These are phyloP conservation scores for Hanseniaspora clermontiae DNA, from an alignment of 805 yeast species.

Conservation along the genomic window DNA sequence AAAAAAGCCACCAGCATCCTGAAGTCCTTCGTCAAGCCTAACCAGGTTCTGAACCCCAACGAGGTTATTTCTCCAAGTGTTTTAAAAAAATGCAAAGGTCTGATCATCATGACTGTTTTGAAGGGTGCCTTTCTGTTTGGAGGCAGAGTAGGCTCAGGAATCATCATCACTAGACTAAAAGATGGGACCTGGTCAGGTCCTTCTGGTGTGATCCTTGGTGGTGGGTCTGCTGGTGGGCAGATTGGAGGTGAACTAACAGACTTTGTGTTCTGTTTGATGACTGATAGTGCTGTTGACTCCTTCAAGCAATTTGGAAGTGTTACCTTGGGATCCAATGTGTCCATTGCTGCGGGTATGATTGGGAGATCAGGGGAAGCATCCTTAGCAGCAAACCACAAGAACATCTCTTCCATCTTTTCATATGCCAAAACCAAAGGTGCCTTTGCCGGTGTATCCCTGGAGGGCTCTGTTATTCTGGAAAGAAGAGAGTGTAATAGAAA, in stretches of 20 bases:
- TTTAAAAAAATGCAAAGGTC: slow-evolving; percentile 78
- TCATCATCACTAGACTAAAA: slow-evolving; percentile 81
- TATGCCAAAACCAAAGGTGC: slow-evolving; percentile 94
- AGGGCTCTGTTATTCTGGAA: slow-evolving; percentile 92
- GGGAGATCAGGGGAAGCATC: slow-evolving; percentile 98
- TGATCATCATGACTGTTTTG: slow-evolving; percentile 83
- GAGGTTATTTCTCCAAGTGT: slow-evolving; percentile 81
- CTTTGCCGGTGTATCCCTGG: slow-evolving; percentile 93
- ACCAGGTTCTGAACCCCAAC: slow-evolving; percentile 82
- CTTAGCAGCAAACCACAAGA: slow-evolving; percentile 77
- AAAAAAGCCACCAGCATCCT: slow-evolving; percentile 87
- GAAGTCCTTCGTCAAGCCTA: slow-evolving; percentile 84
- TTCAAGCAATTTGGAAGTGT: slow-evolving; percentile 90
- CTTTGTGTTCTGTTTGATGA: slow-evolving; percentile 83
- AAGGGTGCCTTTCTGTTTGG: slow-evolving; percentile 94
- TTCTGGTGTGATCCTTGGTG: slow-evolving; percentile 87
- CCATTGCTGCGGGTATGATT: slow-evolving; percentile 93
- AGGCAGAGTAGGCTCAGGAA: slow-evolving; percentile 96
- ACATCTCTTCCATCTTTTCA: slow-evolving; percentile 82
- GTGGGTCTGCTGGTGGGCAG: slow-evolving; percentile 98
- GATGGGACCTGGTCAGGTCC: slow-evolving; percentile 98
- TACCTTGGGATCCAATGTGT: slow-evolving; percentile 87
- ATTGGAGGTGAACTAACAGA: slow-evolving; percentile 94
- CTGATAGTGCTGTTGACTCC: slow-evolving; percentile 77
- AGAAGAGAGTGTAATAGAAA: slow-evolving; percentile 94